Evolutionary conservation across 2,329 filamentous ascomycete species (phyloP).

Genomic region (Ceratocystis huliohia): DNA sequence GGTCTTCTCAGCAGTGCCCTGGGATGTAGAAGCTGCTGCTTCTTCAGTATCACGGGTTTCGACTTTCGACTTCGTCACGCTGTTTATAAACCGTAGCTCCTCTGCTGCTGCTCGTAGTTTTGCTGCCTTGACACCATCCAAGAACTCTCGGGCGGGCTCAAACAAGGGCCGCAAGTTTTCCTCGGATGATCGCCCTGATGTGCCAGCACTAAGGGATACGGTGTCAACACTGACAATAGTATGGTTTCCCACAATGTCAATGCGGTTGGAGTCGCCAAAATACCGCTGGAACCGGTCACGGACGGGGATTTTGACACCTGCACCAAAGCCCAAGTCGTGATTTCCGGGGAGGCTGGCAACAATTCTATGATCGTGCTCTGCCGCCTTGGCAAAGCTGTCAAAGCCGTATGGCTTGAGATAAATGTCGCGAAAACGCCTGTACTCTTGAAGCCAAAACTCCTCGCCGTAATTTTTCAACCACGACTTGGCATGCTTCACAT

Average conservation of each 20-base stretch:
- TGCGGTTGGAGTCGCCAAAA: constrained; percentile 82
- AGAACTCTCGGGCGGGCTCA: constrained; percentile 61
- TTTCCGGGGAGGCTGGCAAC: constrained; percentile 84
- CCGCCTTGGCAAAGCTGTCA: constrained; percentile 40
- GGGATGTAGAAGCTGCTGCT: neutral
- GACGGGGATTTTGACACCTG: constrained; percentile 67
- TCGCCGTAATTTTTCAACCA: constrained; percentile 68
- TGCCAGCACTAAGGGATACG: constrained; percentile 68
- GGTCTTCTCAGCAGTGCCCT: neutral
- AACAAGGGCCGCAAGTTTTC: constrained; percentile 53
- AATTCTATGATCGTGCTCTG: constrained; percentile 59
- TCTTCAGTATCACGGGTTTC: constrained; percentile 28
- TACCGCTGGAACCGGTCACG: constrained; percentile 73
- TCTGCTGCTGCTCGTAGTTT: constrained; percentile 57
- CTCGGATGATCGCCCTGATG: constrained; percentile 38
- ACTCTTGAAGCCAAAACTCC: constrained; percentile 76
- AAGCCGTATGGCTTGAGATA: constrained; percentile 49
- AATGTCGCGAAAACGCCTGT: constrained; percentile 70
- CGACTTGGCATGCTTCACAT: constrained; percentile 45
- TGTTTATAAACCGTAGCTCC: constrained; percentile 51
- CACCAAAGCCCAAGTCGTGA: constrained; percentile 85
- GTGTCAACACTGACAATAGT: constrained; percentile 86
- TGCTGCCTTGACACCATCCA: constrained; percentile 50
- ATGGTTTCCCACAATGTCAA: constrained; percentile 89
- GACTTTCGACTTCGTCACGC: constrained; percentile 40